Conservation (phyloP, 2,329 filamentous ascomycete species). For the Lachnellula hyalina region DNA sequence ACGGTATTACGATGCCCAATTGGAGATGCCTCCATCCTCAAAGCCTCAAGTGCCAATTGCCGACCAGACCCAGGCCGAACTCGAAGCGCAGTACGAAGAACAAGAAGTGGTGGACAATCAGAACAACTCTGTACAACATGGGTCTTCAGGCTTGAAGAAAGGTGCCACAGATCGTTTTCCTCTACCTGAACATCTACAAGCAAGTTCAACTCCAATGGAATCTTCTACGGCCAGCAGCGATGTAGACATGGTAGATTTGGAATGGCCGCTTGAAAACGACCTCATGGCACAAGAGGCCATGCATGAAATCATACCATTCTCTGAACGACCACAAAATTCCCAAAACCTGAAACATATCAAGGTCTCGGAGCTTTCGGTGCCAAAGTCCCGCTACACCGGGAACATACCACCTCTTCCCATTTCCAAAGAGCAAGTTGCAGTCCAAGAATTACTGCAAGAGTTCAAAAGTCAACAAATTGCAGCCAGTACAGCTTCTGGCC, state of each 20-base stretch:
- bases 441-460: conserved; percentile 11
- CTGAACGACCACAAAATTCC: too few relatives aligned
- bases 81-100: too few relatives aligned
- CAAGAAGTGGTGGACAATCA: too few relatives aligned
- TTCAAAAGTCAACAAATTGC: not conserved
- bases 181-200: too few relatives aligned
- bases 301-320: not conserved
- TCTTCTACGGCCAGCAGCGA: not conserved
- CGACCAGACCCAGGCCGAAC: too few relatives aligned
- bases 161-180: too few relatives aligned
- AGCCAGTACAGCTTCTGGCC: not conserved
- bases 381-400: conserved; percentile 14
- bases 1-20: too few relatives aligned
- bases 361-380: not conserved
- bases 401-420: conserved; percentile 9
- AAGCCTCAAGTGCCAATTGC: too few relatives aligned
- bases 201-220: not conserved
- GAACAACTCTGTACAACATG: too few relatives aligned
- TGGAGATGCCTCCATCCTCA: too few relatives aligned
- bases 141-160: too few relatives aligned
- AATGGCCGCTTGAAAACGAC: not conserved
- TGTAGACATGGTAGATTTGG: not conserved
- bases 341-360: too few relatives aligned
- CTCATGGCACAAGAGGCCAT: not conserved
- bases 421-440: conserved; percentile 11